Evolutionary conservation across 352 stramenopile species (phyloP), one percentile per base, ranked within the genome.

Genomic region (Pythium scleroteichum): DNA sequence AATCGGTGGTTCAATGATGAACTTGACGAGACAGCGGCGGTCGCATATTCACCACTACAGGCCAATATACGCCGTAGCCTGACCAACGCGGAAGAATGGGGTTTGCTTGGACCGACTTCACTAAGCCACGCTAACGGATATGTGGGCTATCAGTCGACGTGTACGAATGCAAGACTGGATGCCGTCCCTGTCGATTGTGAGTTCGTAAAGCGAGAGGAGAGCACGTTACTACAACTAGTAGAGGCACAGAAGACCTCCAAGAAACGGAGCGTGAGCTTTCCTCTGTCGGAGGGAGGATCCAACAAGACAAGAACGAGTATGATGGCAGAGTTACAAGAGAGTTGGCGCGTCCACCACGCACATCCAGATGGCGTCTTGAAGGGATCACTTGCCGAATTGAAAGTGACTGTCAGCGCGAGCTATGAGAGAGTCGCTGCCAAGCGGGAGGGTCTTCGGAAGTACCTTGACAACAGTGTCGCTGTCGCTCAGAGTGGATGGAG

Each of bases 231-330:
- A 17, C 45, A 20, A 10, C 52, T 59, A 17, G 23, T 59, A 0
- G 20, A 12, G 10, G 41, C n/a, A 1, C 32, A 58, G 23, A 40
- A 4, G 14, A 38, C 26, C 3, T n/a, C 6, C 2, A n/a, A 13
- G 7, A 27, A 24, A 10, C 53, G 16, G 14, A 24, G 16, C 8
- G 19, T 26, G 3, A 32, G 23, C 0, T 49, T 85, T 3, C 73
- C 73, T 4, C 45, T 87, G 20, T 51, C 56, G 2, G 53, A 20
- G 3, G 41, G 46, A 4, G 58, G 51, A 24, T 58, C 16, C 4
- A 73, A 80, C 47, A 52, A 46, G 0, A 75, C 82, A 60, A 62
- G 75, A 2, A 59, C 42, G 14, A 52, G 24, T 1, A 83, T 89
- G 75, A 48, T 78, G 20, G 42, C 51, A 1, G 75, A 83, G 27